A percentile compares a stretch with the other conserved stretches of the same genome.
Evolutionary conservation across 805 yeast genomes (phyloP).

Genomic region (Wickerhamiella azyma): DNA sequence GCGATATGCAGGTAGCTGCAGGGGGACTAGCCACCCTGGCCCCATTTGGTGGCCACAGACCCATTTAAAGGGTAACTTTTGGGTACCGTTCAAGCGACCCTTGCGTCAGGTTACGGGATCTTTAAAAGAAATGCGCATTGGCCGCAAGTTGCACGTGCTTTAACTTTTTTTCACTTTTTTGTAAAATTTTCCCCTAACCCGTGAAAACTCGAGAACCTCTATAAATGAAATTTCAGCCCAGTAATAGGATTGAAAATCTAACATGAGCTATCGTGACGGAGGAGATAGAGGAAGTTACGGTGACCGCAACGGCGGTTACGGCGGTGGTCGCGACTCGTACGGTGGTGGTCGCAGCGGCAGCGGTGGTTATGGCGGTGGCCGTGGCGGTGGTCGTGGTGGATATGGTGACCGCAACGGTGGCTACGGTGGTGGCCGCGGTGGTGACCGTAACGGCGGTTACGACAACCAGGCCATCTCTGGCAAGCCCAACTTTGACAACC

Average conservation of each 20-base stretch:
- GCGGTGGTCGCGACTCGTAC: constrained; percentile 28
- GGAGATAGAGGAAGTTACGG: too few relatives aligned
- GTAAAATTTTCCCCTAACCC: background rate
- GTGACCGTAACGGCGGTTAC: constrained; percentile 17
- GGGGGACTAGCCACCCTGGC: too few relatives aligned
- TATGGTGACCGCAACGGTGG: constrained; percentile 19
- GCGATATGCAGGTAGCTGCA: too few relatives aligned
- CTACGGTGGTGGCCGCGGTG: constrained; percentile 25
- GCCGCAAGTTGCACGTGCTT: too few relatives aligned
- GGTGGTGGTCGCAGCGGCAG: background rate
- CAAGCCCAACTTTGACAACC: constrained; percentile 51
- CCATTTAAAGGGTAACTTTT: too few relatives aligned
- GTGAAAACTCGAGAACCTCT: background rate
- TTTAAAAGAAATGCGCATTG: too few relatives aligned
- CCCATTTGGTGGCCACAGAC: too few relatives aligned
- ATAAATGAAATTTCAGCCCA: background rate
- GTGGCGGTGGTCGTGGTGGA: constrained; percentile 32
- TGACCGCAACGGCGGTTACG: constrained; percentile 28
- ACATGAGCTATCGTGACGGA: background rate
- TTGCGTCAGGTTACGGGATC: too few relatives aligned
- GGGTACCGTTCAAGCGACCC: too few relatives aligned
- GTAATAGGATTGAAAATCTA: background rate
- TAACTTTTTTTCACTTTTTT: background rate
- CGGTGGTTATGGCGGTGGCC: constrained; percentile 18
- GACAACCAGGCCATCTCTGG: background rate